phyloP scores from a whole-genome alignment of 176 grass and related monocot genomes.

The Eragrostis curvula region DNA sequence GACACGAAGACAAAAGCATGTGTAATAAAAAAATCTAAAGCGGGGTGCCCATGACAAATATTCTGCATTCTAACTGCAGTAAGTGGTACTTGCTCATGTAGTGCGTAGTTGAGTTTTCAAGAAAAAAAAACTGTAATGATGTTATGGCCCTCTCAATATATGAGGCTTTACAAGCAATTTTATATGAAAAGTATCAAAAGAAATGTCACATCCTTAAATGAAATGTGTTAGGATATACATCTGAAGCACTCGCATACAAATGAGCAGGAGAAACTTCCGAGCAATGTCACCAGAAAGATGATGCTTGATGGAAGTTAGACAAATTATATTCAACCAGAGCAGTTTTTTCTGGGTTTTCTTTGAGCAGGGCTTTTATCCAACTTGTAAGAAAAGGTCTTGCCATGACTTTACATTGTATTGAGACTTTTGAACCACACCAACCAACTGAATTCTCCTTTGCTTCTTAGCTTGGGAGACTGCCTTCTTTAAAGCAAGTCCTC shows the following conservation, averaged over 20 bases:
- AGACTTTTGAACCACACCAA: conserved; percentile 44
- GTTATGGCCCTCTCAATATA: conserved; percentile 5
- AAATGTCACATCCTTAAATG: not conserved
- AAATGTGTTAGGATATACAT: conserved; percentile 12
- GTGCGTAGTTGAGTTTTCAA: not conserved
- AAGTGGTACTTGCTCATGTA: not conserved
- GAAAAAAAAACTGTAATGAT: not conserved
- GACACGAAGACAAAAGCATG: conserved; percentile 19
- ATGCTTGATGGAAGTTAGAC: conserved; percentile 55
- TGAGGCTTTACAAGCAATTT: conserved; percentile 12
- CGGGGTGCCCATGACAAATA: not conserved
- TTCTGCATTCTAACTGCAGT: not conserved
- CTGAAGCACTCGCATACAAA: conserved; percentile 21
- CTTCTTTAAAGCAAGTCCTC: conserved; percentile 31
- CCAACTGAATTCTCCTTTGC: conserved; percentile 49
- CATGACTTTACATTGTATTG: conserved; percentile 37
- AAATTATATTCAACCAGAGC: conserved; percentile 35
- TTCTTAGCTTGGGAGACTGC: conserved; percentile 48
- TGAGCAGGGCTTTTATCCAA: conserved; percentile 48
- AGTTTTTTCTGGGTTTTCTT: conserved; percentile 40
- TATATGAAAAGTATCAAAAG: conserved; percentile 35
- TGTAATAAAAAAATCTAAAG: conserved; percentile 22
- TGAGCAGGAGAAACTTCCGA: conserved; percentile 51
- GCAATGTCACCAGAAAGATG: conserved; percentile 57
- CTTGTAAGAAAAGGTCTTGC: conserved; percentile 39